Evolutionary conservation across 164 flowering plant species (phyloP), one percentile per base, ranked within the genome.

Genomic region (Piper longum): DNA sequence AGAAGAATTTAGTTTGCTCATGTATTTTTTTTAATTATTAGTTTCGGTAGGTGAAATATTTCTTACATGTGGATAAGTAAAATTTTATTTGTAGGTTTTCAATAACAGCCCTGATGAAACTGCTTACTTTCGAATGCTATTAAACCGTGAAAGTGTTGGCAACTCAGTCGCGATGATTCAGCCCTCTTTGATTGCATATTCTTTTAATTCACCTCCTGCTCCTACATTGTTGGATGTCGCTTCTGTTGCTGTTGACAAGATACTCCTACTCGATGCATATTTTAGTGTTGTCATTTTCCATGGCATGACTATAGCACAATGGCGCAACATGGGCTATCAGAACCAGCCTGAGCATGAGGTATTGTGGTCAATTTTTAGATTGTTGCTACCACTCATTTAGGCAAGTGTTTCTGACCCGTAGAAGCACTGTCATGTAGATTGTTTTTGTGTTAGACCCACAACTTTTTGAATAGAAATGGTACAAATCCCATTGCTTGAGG

Each of bases 61-160:
- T 26, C 36, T 26, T 26, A 26, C 36, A 26, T 5, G 3, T 48
- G 3, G 3, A 2, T 48, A 2, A 48, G 2, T 14, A 48, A 48
- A 5, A 13, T 56, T 55, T 54, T 54, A 39, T 59, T 64, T 59
- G 64, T 77, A 93, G 99, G 99, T 93, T 56, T 93, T 93, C 61
- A 93, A 93, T 71, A 93, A 93, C 73, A 93, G 99, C 76, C 99
- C 99, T 43, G 97, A 93, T 75, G 97, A 93, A 74, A 93, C 97
- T 3, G 99, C 99, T 62, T 90, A 90, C 73, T 93, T 93, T 73
- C 91, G 97, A 68, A 87, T 93, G 84, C 65, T 93, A 70, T 69
- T 93, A 66, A 86, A 90, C 75, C 78, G 92, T 70, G 97, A 93
- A 70, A 86, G 74, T 56, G 71, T 93, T 57, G 72, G 80, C 57